Percentiles rank a stretch among this genome's conserved stretches.
Evolutionary conservation across 345 rosid genomes (phyloP).

Genomic region (Gossypium bickii): DNA sequence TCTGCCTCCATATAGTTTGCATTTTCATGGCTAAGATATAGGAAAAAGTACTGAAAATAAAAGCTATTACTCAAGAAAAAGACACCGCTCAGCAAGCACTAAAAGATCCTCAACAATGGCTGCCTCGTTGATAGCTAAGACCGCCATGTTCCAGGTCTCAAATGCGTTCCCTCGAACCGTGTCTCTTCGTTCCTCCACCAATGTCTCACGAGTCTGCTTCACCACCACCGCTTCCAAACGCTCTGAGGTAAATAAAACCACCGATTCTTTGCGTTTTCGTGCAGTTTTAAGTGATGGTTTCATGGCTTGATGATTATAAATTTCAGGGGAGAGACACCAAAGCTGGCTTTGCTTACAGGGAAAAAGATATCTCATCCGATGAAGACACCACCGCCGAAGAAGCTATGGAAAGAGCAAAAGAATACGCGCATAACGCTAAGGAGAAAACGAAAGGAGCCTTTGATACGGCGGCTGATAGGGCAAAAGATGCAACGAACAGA

Average conservation of each 20-base stretch:
- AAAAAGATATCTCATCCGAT: conserved; percentile 4
- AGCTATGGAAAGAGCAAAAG: conserved; percentile 25
- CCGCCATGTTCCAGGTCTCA: conserved; percentile 20
- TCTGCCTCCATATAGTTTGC: background rate
- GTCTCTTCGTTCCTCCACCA: conserved; percentile 12
- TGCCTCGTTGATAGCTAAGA: conserved; percentile 25
- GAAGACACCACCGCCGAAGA: conserved; percentile 10
- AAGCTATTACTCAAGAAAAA: background rate
- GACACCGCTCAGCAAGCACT: background rate
- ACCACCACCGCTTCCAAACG: conserved; percentile 30
- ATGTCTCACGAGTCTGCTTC: conserved; percentile 33
- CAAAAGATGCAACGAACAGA: conserved; percentile 25
- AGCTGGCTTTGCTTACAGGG: conserved; percentile 17
- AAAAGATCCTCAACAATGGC: conserved; percentile 22
- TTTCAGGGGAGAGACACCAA: conserved; percentile 24
- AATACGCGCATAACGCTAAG: conserved; percentile 15
- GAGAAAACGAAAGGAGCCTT: conserved; percentile 25
- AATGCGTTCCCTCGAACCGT: conserved; percentile 19
- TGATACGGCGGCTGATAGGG: conserved; percentile 19
- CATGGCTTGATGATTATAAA: background rate
- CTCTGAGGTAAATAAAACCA: conserved; percentile 12
- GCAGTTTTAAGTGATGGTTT: background rate
- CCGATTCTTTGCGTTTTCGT: background rate
- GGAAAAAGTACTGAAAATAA: background rate
- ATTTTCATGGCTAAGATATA: background rate